Base-by-base conservation (phyloP, 495 filamentous ascomycete species). In the Oleoguttula mirabilis region DNA sequence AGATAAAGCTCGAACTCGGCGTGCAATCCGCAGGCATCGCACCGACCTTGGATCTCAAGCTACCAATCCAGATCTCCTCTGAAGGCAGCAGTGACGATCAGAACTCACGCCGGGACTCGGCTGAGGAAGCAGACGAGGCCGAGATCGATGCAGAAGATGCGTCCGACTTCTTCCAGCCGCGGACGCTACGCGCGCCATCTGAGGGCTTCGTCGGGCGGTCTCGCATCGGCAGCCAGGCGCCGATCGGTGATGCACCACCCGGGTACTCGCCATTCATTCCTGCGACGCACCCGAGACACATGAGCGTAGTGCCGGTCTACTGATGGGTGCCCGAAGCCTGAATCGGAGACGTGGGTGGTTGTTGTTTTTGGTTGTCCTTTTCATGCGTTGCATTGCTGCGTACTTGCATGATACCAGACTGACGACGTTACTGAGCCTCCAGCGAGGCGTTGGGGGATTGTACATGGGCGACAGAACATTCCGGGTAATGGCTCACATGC, bases 51-150 rank as follows among this genome's bases (percentile, higher is more conserved):
- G 67, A 70, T 2, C 62, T 94, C 10, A 75, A 73, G 34, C 45
- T 94, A 5, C 88, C 88, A 3, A 57, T 96, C 34, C 88, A 94
- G 59, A 64, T 96, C 32, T 72, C 71, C 7, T 12, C 45, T 20
- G 44, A 43, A n/a, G 35, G 12, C 31, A 20, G 15, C 19, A 31
- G 19, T 23, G 32, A 16, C 42, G 37, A 45, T 4, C 20, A n/a
- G 22, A 15, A 30, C 16, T 12, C 22, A 1, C 47, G 41, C 1
- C 32, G 36, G 10, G 22, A 31, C 2, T 38, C 40, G 1, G 23
- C n/a, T 10, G 28, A 25, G 4, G 20, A 10, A 15, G 21, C 20
- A 2, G 39, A 47, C 2, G 44, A 47, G 4, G 38, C 32, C 11
- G 43, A 47, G 14, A 19, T 52, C 19, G 43, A 21, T 20, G 41